Evolutionary conservation across 1,284 basidiomycete genomes (phyloP), one percentile per base, ranked within the genome.

Genomic region (Leccinum pachyderme): DNA sequence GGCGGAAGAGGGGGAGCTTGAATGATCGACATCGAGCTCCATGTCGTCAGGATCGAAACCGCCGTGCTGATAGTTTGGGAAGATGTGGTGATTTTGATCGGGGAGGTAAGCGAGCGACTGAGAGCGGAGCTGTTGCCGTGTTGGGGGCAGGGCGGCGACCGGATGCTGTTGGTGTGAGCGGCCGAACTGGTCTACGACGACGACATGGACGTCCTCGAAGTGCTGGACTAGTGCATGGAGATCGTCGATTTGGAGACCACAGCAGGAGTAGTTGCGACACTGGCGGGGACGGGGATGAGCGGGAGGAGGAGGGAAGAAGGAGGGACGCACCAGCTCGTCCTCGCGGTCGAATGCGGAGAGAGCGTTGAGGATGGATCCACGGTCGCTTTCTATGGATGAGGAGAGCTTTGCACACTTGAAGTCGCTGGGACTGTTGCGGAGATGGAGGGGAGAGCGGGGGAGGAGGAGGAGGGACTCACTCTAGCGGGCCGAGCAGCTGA

Each of bases 161-260:
- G 76, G 75, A 59, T 77, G 72, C 51, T 75, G 74, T 3, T 76
- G 72, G 52, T 69, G 75, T 15, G 69, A 70, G 7, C 72, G 73
- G 5, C 75, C 70, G 56, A 76, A 76, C n/a, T 79, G 81, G 68
- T 89, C 86, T 47, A 86, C 68, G 53, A 89, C 82, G 57, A 88
- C 78, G 63, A 93, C 88, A 69, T 93, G 91, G 46, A 84, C 83
- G 57, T 91, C 86, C 65, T 93, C 91, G 62, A 93, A 93, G 66
- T 93, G 91, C 71, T 93, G 90, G 5, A 93, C 80, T 25, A 93
- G 83, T 1, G 88, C 90, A 63, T 94, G 91, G 7, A 94, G 81
- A 69, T 93, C 91, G 47, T 81, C 82, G 22, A 93, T 80, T 58
- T 88, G 81, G 41, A 87, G 75, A 11, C 89, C 91, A 65, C 91